phyloP scores from a whole-genome alignment of 2,329 filamentous ascomycete species.

The Nemania diffusa region DNA sequence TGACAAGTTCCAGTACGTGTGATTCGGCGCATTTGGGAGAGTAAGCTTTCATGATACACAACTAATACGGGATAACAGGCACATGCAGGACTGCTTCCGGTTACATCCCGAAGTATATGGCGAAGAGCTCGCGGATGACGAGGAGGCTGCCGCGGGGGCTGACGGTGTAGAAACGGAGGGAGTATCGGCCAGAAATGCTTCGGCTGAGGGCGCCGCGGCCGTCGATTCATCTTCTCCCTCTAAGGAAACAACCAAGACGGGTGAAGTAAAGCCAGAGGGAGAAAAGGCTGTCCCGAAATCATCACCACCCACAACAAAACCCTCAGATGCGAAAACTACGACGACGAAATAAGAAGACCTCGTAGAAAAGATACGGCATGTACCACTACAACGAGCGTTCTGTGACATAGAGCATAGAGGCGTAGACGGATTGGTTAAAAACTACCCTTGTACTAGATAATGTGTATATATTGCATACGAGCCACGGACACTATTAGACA shows the following conservation, averaged over 20 bases:
- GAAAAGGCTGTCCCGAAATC: background rate
- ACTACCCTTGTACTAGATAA: slow-evolving; percentile 29
- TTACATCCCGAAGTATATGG: slow-evolving; percentile 93
- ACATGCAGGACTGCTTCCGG: slow-evolving; percentile 98
- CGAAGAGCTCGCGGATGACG: slow-evolving; percentile 83
- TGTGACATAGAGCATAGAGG: slow-evolving; percentile 25
- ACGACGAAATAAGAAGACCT: slow-evolving; percentile 13
- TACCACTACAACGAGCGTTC: slow-evolving; percentile 24
- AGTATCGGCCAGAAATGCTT: slow-evolving; percentile 40
- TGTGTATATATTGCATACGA: slow-evolving; percentile 35
- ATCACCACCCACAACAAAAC: slow-evolving; percentile 5
- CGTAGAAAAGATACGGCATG: slow-evolving; percentile 1
- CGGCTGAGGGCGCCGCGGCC: slow-evolving; percentile 39
- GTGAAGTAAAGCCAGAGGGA: slow-evolving; percentile 16
- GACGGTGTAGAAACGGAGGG: slow-evolving; percentile 41
- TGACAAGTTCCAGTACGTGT: slow-evolving; percentile 89
- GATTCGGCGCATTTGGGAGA: background rate
- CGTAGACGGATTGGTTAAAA: slow-evolving; percentile 12
- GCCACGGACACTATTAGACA: slow-evolving; percentile 15
- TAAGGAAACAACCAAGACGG: slow-evolving; percentile 16
- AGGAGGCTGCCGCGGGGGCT: slow-evolving; percentile 48
- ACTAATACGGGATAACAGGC: slow-evolving; percentile 62
- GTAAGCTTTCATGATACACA: slow-evolving; percentile 45
- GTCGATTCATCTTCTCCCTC: slow-evolving; percentile 25
- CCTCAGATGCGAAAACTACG: background rate